Evolutionary conservation across 2,329 filamentous ascomycete genomes (phyloP), one percentile per base, ranked within the genome.

Genomic region (Esteya vermicola): DNA sequence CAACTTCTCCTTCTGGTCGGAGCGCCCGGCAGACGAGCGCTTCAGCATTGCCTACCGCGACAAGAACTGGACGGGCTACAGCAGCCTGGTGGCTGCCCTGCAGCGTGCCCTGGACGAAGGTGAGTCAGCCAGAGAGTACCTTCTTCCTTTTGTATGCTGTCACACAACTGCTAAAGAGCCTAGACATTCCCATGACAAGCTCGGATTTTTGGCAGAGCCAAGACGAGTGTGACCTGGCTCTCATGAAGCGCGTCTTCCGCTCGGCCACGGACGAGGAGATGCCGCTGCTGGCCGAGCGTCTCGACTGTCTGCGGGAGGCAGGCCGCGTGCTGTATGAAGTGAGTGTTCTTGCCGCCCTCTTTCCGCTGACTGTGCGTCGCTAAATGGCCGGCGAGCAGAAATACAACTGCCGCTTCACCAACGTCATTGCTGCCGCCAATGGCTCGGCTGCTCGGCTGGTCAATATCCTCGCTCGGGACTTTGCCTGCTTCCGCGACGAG

Each of bases 1-100:
- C 38, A 98, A 98, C 56, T 98, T 96, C 55, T 93, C 81, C 19
- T 98, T 98, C 58, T 98, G 91, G 91, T 93, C 85, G 13, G 79
- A 84, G 39, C 54, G 61, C 33, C 58, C 65, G 0, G 78, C 82
- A 10, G 69, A 76, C 6, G 77, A 89, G 51, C 70, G 85, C 10
- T 98, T 89, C 57, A 72, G 81, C 9, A 72, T 98, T 32, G 78
- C 84, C 42, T 96, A 95, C 58, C 72, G 71, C 34, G 86, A 76
- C 22, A 79, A 75, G 57, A 75, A 61, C 42, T 96, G 86, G 85
- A 95, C 86, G 0, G 91, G 91, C 4, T 98, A 98, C 59, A 94
- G 84, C 79, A 93, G 86, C 56, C 62, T 98, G 41, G 85, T 96
- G 18, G 91, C 91, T 20, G 75, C 82, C 19, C 58, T 98, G 51